These are phyloP conservation scores for Aspergillus phoenicis DNA, from an alignment of 2,329 filamentous ascomycete species.

Conservation along the genomic window DNA sequence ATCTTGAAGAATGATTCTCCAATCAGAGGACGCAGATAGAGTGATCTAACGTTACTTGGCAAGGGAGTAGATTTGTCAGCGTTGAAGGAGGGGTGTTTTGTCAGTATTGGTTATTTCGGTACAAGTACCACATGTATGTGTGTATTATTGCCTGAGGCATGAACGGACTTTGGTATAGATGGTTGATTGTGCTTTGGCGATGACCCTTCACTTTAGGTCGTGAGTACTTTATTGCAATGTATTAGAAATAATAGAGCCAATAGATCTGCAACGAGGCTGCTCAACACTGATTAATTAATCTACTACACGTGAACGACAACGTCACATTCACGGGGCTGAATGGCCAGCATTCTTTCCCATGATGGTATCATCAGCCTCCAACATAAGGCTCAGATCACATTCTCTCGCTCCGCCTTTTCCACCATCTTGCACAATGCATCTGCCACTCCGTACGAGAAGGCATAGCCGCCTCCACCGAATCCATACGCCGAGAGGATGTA, in stretches of 20 bases:
- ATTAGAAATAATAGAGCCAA: too few species aligned
- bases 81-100: background rate
- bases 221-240: too few species aligned
- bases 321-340: background rate
- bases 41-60: background rate
- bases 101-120: background rate
- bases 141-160: background rate
- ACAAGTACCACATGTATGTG: background rate
- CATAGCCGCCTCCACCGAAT: constrained; percentile 43
- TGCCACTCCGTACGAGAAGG: constrained; percentile 41
- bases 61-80: background rate
- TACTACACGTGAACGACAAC: too few species aligned
- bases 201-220: too few species aligned
- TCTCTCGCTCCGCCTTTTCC: constrained; percentile 33
- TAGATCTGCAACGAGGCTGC: background rate
- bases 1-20: background rate
- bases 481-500: constrained; percentile 41
- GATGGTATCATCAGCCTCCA: background rate
- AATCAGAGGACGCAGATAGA: background rate
- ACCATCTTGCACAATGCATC: constrained; percentile 41
- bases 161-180: background rate
- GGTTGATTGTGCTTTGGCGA: background rate
- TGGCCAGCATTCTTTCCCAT: background rate
- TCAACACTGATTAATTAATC: too few species aligned
- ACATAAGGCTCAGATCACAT: constrained; percentile 25